Evolutionary conservation across 2,329 filamentous ascomycete species (phyloP).

Genomic region (Nigrospora osmanthi): DNA sequence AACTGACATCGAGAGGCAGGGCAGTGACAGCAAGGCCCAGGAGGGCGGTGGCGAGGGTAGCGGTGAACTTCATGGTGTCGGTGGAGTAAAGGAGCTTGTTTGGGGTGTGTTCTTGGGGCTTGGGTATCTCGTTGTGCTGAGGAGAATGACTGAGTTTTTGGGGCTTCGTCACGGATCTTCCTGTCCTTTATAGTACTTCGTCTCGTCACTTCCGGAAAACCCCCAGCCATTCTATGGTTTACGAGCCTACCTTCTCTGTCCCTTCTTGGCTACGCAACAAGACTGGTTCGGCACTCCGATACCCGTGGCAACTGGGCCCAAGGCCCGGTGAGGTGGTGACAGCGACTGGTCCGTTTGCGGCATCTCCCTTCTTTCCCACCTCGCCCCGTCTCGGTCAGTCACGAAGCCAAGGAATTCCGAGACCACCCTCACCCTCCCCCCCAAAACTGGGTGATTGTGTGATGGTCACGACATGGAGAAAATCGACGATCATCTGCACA

Average conservation of each 20-base stretch:
- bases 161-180: background rate
- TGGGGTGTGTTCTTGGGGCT: background rate
- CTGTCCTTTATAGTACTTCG: background rate
- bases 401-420: no score
- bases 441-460: background rate
- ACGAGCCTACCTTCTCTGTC: background rate
- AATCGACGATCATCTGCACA: background rate
- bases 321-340: no score
- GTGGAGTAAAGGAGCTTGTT: background rate
- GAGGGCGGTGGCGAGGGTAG: constrained; percentile 16
- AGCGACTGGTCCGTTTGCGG: no score
- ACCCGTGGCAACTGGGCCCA: no score
- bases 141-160: background rate
- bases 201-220: no score
- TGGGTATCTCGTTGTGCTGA: background rate
- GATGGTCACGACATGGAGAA: background rate
- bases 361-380: no score
- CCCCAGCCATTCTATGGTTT: background rate
- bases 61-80: constrained; percentile 16
- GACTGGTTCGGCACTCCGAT: no score
- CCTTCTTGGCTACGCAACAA: background rate
- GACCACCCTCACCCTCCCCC: no score
- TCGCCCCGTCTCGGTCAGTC: no score
- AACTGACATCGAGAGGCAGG: constrained; percentile 22
- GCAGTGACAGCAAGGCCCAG: constrained; percentile 21